Base-by-base conservation (phyloP, 1,284 basidiomycete species). In the Rugosomyces carneus region DNA sequence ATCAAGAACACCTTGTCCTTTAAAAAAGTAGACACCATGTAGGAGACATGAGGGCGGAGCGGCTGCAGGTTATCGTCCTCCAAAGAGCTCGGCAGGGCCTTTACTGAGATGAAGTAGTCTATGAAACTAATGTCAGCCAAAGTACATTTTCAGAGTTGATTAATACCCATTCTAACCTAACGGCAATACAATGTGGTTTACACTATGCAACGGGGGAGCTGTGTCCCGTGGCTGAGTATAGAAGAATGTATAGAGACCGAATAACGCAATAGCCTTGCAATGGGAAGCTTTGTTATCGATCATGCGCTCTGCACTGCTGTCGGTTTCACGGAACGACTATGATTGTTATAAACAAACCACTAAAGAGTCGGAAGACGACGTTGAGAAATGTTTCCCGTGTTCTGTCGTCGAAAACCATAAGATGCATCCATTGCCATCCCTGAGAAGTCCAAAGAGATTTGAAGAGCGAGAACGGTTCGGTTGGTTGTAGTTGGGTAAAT, bases 341-440 rank as follows among this genome's bases (percentile, higher is more conserved):
- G 16, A 40, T 27, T 23, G 15, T 13, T 1, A 31, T 23, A 38
- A 11, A 15, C 42, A 48, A 54, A 85, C 86, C 84, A 34, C 78
- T 61, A 57, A 89, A 83, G n/a, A 88, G 61, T 37, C 85, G 68
- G 45, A 73, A 63, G 1, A 77, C 73, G 8, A 77, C 68, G 27
- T 67, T 67, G 31, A 88, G 60, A 60, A 84, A 84, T 0, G 66
- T 58, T 37, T 82, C 75, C 29, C 86, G 73, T 18, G 79, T 67
- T 40, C 82, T 71, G 29, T 69, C 64, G 53, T 89, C 85, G 49
- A 84, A 77, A 1, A 79, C 76, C 56, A 75, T 80, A 63, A 89
- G 73, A 56, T 88, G 84, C 40, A 86, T 64, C 76, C 78, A 87
- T 34, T 69, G 65, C 86, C 86, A 89, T 23, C 84, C 82, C 48